Evolutionary conservation across 129 eudicot genomes (phyloP).

Genomic region (Ambrosia artemisiifolia): DNA sequence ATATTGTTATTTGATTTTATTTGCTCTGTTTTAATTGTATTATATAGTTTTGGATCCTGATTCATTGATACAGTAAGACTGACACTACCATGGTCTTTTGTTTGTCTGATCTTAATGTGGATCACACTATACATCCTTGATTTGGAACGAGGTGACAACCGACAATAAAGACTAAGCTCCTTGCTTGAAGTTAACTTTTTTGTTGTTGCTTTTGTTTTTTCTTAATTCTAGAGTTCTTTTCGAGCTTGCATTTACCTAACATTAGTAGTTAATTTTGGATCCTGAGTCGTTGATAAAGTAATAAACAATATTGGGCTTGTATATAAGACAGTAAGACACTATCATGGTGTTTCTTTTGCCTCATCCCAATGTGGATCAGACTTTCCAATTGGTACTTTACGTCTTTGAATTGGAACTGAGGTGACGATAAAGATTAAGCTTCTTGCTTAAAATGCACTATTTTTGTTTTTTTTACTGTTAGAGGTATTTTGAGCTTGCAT

Average conservation of each 20-base stretch:
- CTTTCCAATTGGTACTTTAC: not conserved
- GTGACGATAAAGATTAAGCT: not conserved
- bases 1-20: not conserved
- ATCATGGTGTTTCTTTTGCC: not conserved
- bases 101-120: no score
- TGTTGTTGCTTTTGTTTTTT: no score
- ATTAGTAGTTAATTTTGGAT: not conserved
- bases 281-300: not conserved
- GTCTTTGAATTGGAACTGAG: not conserved
- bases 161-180: no score
- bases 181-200: no score
- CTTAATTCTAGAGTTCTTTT: no score
- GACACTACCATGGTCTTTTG: no score
- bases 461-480: not conserved
- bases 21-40: not conserved
- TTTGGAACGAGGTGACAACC: no score
- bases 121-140: no score
- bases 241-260: not conserved
- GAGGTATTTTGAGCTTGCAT: not conserved
- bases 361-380: not conserved
- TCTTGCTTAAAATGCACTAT: not conserved
- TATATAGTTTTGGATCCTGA: no score
- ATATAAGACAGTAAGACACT: not conserved
- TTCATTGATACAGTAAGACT: no score
- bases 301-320: not conserved